Conservation (phyloP, 2,329 filamentous ascomycete genomes). For the Nothophoma quercina region DNA sequence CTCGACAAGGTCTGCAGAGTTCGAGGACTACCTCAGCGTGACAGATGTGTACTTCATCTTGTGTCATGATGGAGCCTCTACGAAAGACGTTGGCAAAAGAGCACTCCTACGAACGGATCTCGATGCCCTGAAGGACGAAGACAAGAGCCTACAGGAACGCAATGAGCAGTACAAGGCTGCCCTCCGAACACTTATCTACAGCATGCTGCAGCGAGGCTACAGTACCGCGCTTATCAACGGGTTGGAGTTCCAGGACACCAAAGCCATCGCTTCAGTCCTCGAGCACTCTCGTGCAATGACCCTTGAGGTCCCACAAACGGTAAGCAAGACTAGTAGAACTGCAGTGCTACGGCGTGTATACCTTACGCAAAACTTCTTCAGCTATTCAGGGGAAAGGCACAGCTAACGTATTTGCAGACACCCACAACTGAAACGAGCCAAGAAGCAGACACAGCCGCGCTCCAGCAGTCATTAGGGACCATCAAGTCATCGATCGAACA, state of each 20-base stretch:
- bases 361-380: background rate
- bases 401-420: slow-evolving; percentile 8
- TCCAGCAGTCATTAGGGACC: slow-evolving; percentile 30
- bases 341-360: background rate
- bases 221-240: slow-evolving; percentile 71
- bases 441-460: slow-evolving; percentile 23
- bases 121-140: slow-evolving; percentile 28
- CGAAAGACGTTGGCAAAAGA: slow-evolving; percentile 30
- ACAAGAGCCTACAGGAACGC: slow-evolving; percentile 23
- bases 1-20: slow-evolving; percentile 58
- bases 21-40: slow-evolving; percentile 62
- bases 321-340: slow-evolving; percentile 18
- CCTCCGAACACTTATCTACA: slow-evolving; percentile 61
- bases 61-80: slow-evolving; percentile 67
- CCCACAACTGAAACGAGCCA: background rate
- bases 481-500: slow-evolving; percentile 27
- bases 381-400: background rate
- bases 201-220: slow-evolving; percentile 63
- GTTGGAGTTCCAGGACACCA: slow-evolving; percentile 69
- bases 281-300: slow-evolving; percentile 30
- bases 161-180: slow-evolving; percentile 35
- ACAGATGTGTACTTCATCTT: slow-evolving; percentile 72
- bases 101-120: slow-evolving; percentile 27
- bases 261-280: slow-evolving; percentile 54
- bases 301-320: slow-evolving; percentile 23